Conservation (phyloP, 2,329 filamentous ascomycete species). For the Xylaria sp. region DNA sequence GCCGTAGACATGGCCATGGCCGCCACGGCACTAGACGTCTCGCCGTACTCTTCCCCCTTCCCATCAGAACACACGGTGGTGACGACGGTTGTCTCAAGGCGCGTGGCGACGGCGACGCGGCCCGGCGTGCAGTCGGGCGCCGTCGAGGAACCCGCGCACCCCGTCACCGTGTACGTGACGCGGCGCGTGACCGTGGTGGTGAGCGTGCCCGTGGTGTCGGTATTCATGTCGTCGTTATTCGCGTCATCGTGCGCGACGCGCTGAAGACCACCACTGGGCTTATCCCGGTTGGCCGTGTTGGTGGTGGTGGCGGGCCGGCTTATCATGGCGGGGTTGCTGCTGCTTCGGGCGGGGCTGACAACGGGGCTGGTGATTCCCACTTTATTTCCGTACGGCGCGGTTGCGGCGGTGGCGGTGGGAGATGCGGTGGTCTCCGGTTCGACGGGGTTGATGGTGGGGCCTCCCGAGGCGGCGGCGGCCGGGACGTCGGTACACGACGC, state of each 20-base stretch:
- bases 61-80: conserved; percentile 31
- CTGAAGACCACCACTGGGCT: no score
- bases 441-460: not conserved
- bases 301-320: not conserved
- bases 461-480: not conserved
- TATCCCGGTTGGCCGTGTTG: not conserved
- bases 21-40: conserved; percentile 1
- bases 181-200: conserved; percentile 31
- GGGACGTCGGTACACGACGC: not conserved
- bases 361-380: not conserved
- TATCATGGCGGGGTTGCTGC: not conserved
- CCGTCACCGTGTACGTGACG: conserved; percentile 26
- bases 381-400: no score
- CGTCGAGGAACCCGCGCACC: conserved; percentile 11
- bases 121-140: conserved; percentile 8
- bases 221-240: not conserved
- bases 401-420: no score
- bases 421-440: no score
- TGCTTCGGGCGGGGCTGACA: conserved; percentile 11
- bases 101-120: conserved; percentile 23
- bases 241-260: not conserved
- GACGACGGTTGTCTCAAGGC: conserved; percentile 21
- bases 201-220: conserved; percentile 19
- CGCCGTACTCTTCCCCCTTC: no score
- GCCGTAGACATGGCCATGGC: not conserved